Evolutionary conservation across 2,329 filamentous ascomycete genomes (phyloP).

Genomic region (Talaromyces sp.): DNA sequence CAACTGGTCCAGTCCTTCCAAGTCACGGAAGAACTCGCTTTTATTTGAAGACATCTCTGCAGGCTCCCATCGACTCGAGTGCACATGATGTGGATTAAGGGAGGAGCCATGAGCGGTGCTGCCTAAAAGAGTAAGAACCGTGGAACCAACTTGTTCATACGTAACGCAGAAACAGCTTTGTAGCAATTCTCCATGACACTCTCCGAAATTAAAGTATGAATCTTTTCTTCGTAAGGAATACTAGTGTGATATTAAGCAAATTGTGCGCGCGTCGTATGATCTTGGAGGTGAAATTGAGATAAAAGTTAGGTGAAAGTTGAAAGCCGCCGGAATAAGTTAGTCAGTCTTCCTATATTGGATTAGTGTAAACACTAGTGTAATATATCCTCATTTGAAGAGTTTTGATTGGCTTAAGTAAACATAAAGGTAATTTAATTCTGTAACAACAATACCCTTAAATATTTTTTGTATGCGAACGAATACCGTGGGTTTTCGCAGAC

Average conservation of each 20-base stretch:
- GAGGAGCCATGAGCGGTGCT: constrained; percentile 7
- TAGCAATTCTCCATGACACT: neutral
- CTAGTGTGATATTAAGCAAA: neutral
- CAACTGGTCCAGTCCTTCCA: constrained; percentile 27
- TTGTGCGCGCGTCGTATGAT: neutral
- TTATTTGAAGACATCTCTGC: constrained; percentile 5
- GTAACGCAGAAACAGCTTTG: neutral
- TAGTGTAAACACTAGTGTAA: neutral
- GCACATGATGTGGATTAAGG: neutral
- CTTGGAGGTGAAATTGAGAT: neutral
- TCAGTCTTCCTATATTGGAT: neutral
- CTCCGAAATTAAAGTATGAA: neutral
- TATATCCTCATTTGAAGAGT: neutral
- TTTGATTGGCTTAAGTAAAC: neutral
- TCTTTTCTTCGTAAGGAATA: neutral
- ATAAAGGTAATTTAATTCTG: neutral
- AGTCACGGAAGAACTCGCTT: constrained; percentile 27
- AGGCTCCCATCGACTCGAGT: neutral
- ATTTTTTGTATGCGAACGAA: too few relatives aligned
- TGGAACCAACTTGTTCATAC: neutral
- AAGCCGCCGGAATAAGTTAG: neutral
- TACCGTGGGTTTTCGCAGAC: too few relatives aligned
- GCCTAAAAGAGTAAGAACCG: constrained; percentile 1
- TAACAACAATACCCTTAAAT: neutral
- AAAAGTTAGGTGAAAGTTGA: neutral